Evolutionary conservation across 805 yeast genomes (phyloP).

Genomic region (Tetrapisispora fleetii): DNA sequence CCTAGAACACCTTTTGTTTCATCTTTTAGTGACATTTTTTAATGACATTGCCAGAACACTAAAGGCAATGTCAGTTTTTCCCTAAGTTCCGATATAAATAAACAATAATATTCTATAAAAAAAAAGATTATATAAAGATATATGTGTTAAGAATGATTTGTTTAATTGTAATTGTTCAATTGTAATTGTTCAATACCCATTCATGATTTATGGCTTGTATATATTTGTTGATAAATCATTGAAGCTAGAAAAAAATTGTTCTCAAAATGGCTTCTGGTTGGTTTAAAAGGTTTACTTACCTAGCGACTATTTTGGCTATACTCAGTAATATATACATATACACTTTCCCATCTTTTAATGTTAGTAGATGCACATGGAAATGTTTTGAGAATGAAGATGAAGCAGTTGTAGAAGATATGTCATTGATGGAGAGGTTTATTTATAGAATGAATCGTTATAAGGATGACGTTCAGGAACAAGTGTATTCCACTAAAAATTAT

Average conservation of each 20-base stretch:
- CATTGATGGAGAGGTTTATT: background rate
- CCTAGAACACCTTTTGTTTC: background rate
- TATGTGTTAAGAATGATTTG: too few relatives aligned
- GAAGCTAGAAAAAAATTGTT: background rate
- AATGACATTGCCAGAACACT: too few relatives aligned
- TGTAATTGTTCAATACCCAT: too few relatives aligned
- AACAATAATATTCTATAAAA: too few relatives aligned
- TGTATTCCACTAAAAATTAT: constrained; percentile 9
- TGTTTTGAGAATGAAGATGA: constrained; percentile 5
- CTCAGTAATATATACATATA: constrained; percentile 54
- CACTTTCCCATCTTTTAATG: constrained; percentile 60
- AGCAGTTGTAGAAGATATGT: background rate
- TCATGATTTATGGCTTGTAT: too few relatives aligned
- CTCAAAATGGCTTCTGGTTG: background rate
- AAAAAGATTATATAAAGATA: too few relatives aligned
- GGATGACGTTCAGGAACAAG: background rate
- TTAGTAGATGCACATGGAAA: constrained; percentile 54
- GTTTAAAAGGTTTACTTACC: background rate
- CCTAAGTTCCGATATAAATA: too few relatives aligned
- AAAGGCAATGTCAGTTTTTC: too few relatives aligned
- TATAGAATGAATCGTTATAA: background rate
- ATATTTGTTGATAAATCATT: too few relatives aligned
- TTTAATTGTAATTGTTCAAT: too few relatives aligned
- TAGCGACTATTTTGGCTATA: constrained; percentile 30
- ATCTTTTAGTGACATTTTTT: background rate